Base-by-base conservation (phyloP, 768 basidiomycete genomes). In the Calocybe cyanea region DNA sequence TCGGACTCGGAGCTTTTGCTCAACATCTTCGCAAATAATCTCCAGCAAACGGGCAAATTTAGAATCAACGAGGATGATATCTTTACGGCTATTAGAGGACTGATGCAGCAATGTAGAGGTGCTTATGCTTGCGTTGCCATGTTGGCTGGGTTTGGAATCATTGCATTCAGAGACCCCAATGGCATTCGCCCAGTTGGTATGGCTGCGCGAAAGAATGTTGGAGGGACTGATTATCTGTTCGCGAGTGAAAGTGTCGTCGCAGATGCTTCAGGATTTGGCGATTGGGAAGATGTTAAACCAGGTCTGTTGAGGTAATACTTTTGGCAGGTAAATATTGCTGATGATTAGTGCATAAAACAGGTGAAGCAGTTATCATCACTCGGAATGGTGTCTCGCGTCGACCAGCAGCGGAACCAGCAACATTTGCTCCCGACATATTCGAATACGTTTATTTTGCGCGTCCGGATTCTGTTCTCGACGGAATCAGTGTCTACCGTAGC, bases 1-100 rank as follows among this genome's bases (percentile, higher is more conserved):
- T 96, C 92, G 20, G 96, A 99, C 70, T 98, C 95, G 3, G 96
- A 99, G 67, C 75, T 99, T 10, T 79, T 99, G 32, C 80, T 99
- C 52, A 99, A 99, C 68, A 91, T 96, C 55, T 92, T 99, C 63
- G 96, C 96, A 43, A 83, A 98, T 73, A 94, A 95, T 57, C 80
- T 99, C 14, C 96, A 99, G 60, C 85, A 97, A 64, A 98, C 95
- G 8, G 96, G 95, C 45, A 99, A 99, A 66, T 94, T 97, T 68
- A 90, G 93, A 50, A 99, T 98, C 71, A 98, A 98, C 61, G 95
- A 97, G 61, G 96, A 99, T 56, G 96, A 99, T 66, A 96, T 99
- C 54, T 98, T 99, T 67, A 89, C 83, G 13, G 95, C 96, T 24
- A 83, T 97, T 43, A 78, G 87, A 10, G 87, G 87, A 6, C 77